Evolutionary conservation across 202 grass and related monocot species (phyloP), one percentile per base, ranked within the genome.

Genomic region (Schoenoplectus tabernaemontani): DNA sequence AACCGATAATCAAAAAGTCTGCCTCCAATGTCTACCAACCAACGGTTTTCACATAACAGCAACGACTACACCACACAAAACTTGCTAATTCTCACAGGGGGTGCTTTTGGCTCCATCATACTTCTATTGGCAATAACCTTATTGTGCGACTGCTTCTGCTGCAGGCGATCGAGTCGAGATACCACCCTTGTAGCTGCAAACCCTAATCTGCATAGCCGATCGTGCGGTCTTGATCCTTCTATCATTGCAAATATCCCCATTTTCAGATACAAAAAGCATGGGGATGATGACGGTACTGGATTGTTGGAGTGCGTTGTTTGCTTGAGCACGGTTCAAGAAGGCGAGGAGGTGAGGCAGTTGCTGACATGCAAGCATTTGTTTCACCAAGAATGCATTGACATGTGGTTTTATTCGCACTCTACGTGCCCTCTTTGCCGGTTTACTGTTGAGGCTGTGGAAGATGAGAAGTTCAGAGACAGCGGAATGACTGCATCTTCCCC

Each of bases 371-470:
- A 68, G 72, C 93, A 93, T 79, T 20, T 78, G 80, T 96, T 96
- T 87, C 90, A 89, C 48, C 77, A 62, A 2, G 84, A 77, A 0
- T 97, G 91, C 84, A 90, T 97, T 81, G 93, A 93, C 87, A 83
- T 83, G 87, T 97, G 93, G 90, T 68, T 93, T 9, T 19, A 77
- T 42, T 93, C 87, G 43, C 88, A 93, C 26, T 67, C 38, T 7
- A 97, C 89, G 0, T 97, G 93, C 77, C 93, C 89, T 0, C 59
- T 93, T 12, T 93, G 91, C 77, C 87, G 89, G 34, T 48, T 78
- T 13, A 39, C 34, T 9, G 62, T 89, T 36, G 75, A 89, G 41
- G 2, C 4, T 5, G 78, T 50, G 66, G 22, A 4, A 7, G 74
- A 59, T 7, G 57, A 82, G 58, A 54, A 74, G 3, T n/a, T 16